These are phyloP conservation scores for Sorghum bicolor DNA, from an alignment of 176 grass and related monocot genomes.

Conservation along the genomic window DNA sequence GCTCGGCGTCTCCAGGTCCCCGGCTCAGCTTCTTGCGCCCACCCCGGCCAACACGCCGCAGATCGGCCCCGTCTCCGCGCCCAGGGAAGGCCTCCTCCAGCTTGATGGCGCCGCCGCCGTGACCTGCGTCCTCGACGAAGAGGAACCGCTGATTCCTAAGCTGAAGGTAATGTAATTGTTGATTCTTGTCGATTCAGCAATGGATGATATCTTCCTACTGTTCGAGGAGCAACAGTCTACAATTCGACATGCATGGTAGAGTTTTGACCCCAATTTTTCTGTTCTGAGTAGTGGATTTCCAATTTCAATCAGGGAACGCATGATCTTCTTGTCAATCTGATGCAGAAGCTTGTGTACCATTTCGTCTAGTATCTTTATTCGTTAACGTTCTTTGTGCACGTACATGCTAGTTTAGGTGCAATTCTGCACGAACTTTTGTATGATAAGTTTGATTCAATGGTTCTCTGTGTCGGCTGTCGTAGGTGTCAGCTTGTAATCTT, in stretches of 20 bases:
- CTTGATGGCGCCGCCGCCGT: neutral
- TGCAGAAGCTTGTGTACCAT: neutral
- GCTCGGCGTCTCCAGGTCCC: constrained; percentile 44
- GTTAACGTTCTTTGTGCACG: neutral
- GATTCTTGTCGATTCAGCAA: neutral
- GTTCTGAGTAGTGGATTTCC: neutral
- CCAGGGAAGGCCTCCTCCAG: neutral
- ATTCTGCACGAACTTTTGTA: neutral
- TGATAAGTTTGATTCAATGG: neutral
- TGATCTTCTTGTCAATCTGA: too few species aligned
- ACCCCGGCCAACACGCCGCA: constrained; percentile 76
- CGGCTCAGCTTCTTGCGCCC: constrained; percentile 67
- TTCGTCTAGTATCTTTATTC: neutral
- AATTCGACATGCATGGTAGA: neutral
- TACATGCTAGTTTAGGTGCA: neutral
- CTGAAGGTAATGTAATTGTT: constrained; percentile 37
- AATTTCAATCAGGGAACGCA: neutral
- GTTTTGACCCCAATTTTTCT: neutral
- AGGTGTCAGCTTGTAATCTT: too few species aligned
- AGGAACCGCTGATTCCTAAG: constrained; percentile 36
- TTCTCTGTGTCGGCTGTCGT: too few species aligned
- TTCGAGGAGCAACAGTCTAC: neutral
- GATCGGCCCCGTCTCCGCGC: neutral
- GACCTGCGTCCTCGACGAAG: constrained; percentile 38
- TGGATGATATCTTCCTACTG: neutral